phyloP scores from a whole-genome alignment of 257 asterid species.

The Solanum phureja region DNA sequence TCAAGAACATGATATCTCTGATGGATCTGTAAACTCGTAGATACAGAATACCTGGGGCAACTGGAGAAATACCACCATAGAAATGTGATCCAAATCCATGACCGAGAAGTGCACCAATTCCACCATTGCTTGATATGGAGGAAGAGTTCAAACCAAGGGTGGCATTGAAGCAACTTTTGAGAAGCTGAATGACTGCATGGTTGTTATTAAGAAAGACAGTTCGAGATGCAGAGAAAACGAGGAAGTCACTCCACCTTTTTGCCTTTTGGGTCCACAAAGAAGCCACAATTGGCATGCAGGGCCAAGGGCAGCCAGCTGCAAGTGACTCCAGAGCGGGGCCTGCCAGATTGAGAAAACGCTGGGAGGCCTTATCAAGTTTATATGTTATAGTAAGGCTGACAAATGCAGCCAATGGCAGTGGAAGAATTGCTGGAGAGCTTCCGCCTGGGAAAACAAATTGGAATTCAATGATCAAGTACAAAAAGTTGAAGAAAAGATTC shows the following conservation, averaged over 20 bases:
- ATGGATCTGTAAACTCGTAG: conserved; percentile 74
- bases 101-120: conserved; percentile 86
- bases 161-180: conserved; percentile 65
- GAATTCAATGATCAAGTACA: neutral
- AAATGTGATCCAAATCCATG: conserved; percentile 97
- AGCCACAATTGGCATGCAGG: conserved; percentile 97
- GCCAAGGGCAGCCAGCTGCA: conserved; percentile 99
- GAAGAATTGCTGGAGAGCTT: conserved; percentile 82
- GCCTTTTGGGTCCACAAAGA: conserved; percentile 97
- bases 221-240: conserved; percentile 86
- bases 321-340: conserved; percentile 96
- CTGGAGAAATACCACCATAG: conserved; percentile 79
- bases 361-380: conserved; percentile 90
- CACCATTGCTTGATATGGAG: conserved; percentile 65
- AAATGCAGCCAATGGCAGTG: conserved; percentile 93
- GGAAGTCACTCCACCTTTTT: conserved; percentile 87
- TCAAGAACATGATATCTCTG: conserved; percentile 75
- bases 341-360: conserved; percentile 85
- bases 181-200: conserved; percentile 84
- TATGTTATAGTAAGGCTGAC: conserved; percentile 97
- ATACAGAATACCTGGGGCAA: conserved; percentile 89
- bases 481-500: neutral
- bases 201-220: conserved; percentile 93
- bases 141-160: conserved; percentile 49
- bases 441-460: conserved; percentile 41